These are phyloP conservation scores for Candolleomyces efflorescens DNA, from an alignment of 768 basidiomycete genomes.

Conservation along the genomic window DNA sequence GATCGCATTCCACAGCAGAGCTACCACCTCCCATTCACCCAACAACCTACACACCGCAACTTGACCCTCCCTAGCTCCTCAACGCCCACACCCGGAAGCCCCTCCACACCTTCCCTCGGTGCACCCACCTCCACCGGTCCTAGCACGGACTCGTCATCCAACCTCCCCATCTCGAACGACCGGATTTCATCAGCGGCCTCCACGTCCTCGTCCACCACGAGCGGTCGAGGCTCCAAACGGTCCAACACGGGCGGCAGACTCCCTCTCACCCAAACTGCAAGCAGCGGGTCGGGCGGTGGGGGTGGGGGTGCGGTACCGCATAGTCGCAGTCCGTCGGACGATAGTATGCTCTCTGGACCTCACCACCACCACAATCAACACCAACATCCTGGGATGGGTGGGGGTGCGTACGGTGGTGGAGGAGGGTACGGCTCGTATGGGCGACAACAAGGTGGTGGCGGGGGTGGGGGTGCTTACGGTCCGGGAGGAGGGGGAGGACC, in stretches of 20 bases:
- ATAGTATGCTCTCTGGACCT: background rate
- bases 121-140: background rate
- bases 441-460: background rate
- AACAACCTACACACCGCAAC: background rate
- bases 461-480: background rate
- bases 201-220: background rate
- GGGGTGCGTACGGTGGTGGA: background rate
- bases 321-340: background rate
- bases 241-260: background rate
- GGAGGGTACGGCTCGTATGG: background rate
- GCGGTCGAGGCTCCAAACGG: background rate
- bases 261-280: background rate
- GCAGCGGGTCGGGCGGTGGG: background rate
- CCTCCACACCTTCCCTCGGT: background rate
- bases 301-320: too few species aligned
- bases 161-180: background rate
- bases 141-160: background rate
- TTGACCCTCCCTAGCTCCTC: background rate
- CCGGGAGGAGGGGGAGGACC: too few species aligned
- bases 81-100: background rate
- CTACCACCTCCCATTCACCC: slow-evolving; percentile 15
- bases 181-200: background rate
- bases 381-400: background rate
- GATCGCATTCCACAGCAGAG: too few species aligned
- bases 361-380: background rate